Base-by-base conservation (phyloP, 108 stramenopile genomes). In the Cyclotella kingstonii region DNA sequence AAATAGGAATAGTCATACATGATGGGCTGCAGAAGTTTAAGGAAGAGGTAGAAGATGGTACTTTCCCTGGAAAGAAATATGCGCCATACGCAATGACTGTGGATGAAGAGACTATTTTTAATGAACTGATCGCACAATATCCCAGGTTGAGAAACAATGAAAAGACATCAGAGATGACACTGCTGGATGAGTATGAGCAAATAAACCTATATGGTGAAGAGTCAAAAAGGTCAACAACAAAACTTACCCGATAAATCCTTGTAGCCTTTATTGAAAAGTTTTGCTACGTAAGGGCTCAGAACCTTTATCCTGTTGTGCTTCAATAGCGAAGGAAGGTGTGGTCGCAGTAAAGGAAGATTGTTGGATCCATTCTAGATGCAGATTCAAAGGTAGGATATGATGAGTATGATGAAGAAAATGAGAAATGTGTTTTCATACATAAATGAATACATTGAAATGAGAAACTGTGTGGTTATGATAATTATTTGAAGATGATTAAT, bases 61-160 rank as follows among this genome's bases (percentile, higher is more conserved):
- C 54, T 4, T 99, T 99, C 76, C 98, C 98, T 18, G 81, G 89
- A 5, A 74, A 84, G 17, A 81, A 85, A 40, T 95, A 88, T 88
- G 81, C 91, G 17, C 98, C 98, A 0, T 99, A 99, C 66, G 75
- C 79, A 26, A 95, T 95, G 93, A 84, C 47, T 5, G 78, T 83
- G 6, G 74, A 58, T 2, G 93, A 95, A 67, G 63, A 77, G 60
- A 54, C 31, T 15, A 39, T 62, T 8, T 95, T 95, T 60, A 76
- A 85, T 22, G 77, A 64, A 1, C 58, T 95, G 28, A 43, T 95
- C 58, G 62, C 69, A 41, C 69, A 61, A 21, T 85, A 89, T 54
- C 70, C 76, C n/a, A 73, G 60, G 26, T 79, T 84, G 49, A 73
- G 84, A 43, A 80, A 82, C 40, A 73, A 81, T 7, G 60, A 78